Evolutionary conservation across 176 grass and related monocot genomes (phyloP), one percentile per base, ranked within the genome.

Genomic region (Pontederia crassipes): DNA sequence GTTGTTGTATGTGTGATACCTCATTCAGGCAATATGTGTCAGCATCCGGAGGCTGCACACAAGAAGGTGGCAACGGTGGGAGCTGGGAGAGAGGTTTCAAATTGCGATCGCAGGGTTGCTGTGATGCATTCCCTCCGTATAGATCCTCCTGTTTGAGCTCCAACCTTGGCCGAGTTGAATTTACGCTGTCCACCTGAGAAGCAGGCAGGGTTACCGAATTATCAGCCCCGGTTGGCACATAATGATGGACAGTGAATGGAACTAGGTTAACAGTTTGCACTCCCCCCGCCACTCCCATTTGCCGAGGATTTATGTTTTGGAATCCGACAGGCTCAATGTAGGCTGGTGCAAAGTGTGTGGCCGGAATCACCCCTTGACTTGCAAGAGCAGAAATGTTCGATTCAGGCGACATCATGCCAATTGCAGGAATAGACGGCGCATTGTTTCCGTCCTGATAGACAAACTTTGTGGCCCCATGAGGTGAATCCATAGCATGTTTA

Each of bases 21-120:
- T 46, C 63, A 24, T 72, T 77, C 40, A 64, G 32, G 15, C 65
- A 66, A 20, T 80, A 83, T 32, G 49, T 78, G 18, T 81, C 85
- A 7, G 76, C 59, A 68, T 86, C 76, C 49, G 64, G 83, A 49
- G 57, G 50, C 51, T 76, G 90, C 61, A 89, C 27, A 68, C 78
- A 74, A 45, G 64, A 52, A 11, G 86, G 78, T 56, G 68, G 17
- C 75, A 89, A 66, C 16, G 85, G 89, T 60, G 90, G 90, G 70
- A 86, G 57, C 79, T 95, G 82, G 16, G 82, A 89, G 40, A 89
- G 61, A 29, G 86, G 82, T 77, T 86, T 86, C 16, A 75, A 76
- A 71, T 68, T 86, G 65, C 71, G 84, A 82, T 88, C 85, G 58
- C 52, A 50, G 2, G 66, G 61, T 73, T 51, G n/a, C 66, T 79